phyloP scores from a whole-genome alignment of 2,329 filamentous ascomycete species.

The Bertia moriformis region DNA sequence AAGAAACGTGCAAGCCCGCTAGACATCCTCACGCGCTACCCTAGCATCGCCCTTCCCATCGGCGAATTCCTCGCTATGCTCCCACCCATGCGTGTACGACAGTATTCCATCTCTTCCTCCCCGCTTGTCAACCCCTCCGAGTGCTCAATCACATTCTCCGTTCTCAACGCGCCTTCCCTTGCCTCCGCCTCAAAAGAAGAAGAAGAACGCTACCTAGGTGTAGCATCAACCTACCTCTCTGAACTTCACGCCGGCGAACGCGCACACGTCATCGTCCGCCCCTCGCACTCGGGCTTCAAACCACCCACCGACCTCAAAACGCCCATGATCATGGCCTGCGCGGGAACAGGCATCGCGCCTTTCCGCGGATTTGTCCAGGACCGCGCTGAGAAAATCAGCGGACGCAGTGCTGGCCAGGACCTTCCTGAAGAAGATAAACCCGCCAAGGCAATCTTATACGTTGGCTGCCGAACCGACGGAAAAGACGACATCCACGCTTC shows the following conservation, averaged over 20 bases:
- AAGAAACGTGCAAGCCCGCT: conserved; percentile 32
- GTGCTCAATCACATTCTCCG: conserved; percentile 38
- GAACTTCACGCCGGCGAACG: conserved; percentile 6
- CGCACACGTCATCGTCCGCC: not conserved
- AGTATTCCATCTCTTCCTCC: conserved; percentile 42
- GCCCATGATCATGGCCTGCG: conserved; percentile 14
- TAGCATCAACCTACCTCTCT: conserved; percentile 31
- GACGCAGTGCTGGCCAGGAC: not conserved
- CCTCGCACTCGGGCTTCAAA: conserved; percentile 7
- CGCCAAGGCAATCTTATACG: conserved; percentile 28
- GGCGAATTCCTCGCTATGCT: conserved; percentile 38
- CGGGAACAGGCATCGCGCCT: conserved; percentile 25
- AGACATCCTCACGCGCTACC: conserved; percentile 37
- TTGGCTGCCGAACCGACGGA: conserved; percentile 25
- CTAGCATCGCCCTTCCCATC: conserved; percentile 30
- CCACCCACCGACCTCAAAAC: conserved; percentile 12
- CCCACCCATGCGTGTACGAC: conserved; percentile 38
- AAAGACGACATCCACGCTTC: conserved; percentile 25
- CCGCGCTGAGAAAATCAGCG: conserved; percentile 20
- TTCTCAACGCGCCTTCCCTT: conserved; percentile 31
- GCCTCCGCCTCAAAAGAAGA: conserved; percentile 10
- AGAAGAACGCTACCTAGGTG: conserved; percentile 22
- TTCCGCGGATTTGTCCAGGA: conserved; percentile 33
- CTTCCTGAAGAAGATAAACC: conserved; percentile 18
- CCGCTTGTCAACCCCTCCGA: conserved; percentile 27